Base-by-base conservation (phyloP, 2,329 filamentous ascomycete genomes). In the Aspergillus texensis region DNA sequence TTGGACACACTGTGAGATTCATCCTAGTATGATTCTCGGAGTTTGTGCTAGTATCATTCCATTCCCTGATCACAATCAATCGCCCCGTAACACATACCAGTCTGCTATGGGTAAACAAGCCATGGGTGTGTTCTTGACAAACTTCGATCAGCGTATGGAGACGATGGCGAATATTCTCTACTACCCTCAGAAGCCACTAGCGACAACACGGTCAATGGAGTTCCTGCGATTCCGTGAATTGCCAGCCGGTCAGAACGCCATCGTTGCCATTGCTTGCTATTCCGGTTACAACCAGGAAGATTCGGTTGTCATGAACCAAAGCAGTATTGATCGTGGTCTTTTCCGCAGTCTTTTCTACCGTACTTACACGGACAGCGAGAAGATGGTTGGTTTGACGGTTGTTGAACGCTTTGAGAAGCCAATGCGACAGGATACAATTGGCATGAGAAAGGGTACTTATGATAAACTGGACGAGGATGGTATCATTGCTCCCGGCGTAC, bases 91-190 rank as follows among this genome's bases (percentile, higher is more conserved):
- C 77, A 98, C 94, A 4, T 99, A 97, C 79, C 94, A 98, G 81
- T 97, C 94, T 73, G 95, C 95, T 76, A 99, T 99, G 95, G 95
- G 96, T 84, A 99, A 99, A 82, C 95, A 99, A 86, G 95, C 95
- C 66, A 99, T 99, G 96, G 95, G 96, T 75, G 94, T 98, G 72
- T 97, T 97, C 83, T 85, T 99, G 62, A 99, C 96, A 14, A 99
- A 99, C 77, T 99, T 96, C 79, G 90, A 92, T 46, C 89, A 94
- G 66, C 93, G 95, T 67, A 98, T 99, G 94, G 95, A 99, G 75
- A 99, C 95, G 5, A 99, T 99, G 95, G 91, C 94, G 72, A 99
- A 99, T 72, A 96, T 99, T 76, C 88, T 99, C 4, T 99, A 99
- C 81, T 99, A 99, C 74, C 95, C 95, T 0, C 95, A 99, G 80